Base-by-base conservation (phyloP, 768 basidiomycete species). In the Galerina sulciceps region DNA sequence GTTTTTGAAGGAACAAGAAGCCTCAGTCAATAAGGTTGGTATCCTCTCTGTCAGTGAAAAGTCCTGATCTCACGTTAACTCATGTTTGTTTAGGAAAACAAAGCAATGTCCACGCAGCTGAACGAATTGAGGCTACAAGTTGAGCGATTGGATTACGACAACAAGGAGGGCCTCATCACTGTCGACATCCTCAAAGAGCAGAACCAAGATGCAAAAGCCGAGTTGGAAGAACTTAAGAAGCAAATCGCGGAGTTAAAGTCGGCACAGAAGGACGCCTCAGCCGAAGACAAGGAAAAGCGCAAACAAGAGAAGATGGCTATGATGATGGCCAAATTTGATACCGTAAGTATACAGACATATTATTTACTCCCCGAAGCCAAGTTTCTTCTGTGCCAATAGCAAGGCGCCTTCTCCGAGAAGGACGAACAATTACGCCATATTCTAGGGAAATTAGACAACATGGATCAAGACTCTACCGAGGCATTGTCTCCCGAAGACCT, bases 291-390 rank as follows among this genome's bases (percentile, higher is more conserved):
- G 78, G 97, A 99, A 81, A 97, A 94, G 81, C 87, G 92, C 73
- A 99, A 99, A 75, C 94, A 96, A 69, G 96, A 99, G 80, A 98
- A 98, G 83, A 93, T 99, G 92, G 95, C 94, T 9, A 81, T 95
- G 64, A 97, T 99, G 94, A 98, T 99, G 96, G 94, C 96, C 58
- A 96, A 96, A 74, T 96, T 99, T 65, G 96, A 99, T 75, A 84
- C 91, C 61, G 96, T 96, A 64, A 68, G 90, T 78, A 18, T 35
- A 20, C n/a, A 10, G n/a, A 37, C 10, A 40, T 59, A 23, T 57
- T 60, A 42, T 31, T 6, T 41, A 26, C n/a, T 46, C 10, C 36
- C 22, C 51, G 26, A 17, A 15, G 36, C 41, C 48, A 57, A 36
- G 53, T 26, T 41, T 50, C 50, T 51, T 48, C 67, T 65, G 46